A percentile compares a stretch with the other conserved stretches of the same genome.
These are phyloP conservation scores for Yamadazyma siamensis DNA, from an alignment of 1,139 yeast genomes.

Conservation along the genomic window DNA sequence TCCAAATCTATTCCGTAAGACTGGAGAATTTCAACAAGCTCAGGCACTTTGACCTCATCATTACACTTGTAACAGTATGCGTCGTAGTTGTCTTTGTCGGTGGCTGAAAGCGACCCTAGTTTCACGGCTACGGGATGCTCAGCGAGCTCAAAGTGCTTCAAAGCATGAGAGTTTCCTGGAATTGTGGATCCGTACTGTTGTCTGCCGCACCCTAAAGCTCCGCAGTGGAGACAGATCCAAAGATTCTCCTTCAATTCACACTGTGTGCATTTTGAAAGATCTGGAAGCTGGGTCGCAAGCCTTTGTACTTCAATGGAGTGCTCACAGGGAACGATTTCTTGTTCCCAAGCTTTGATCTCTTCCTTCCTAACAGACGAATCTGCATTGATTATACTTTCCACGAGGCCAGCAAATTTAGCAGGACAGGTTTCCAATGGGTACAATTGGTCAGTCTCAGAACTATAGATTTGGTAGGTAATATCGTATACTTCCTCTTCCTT, in stretches of 20 bases:
- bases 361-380: constrained; percentile 65
- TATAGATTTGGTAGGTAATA: constrained; percentile 43
- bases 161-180: constrained; percentile 88
- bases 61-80: constrained; percentile 85
- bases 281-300: constrained; percentile 19
- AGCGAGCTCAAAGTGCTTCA: constrained; percentile 56
- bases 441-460: constrained; percentile 26
- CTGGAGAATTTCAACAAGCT: constrained; percentile 45
- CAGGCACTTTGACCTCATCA: constrained; percentile 81
- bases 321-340: constrained; percentile 74
- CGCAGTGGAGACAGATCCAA: constrained; percentile 92
- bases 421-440: constrained; percentile 21
- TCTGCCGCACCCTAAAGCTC: constrained; percentile 87
- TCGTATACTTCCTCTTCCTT: constrained; percentile 68
- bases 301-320: constrained; percentile 62
- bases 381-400: constrained; percentile 54
- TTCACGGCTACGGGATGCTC: constrained; percentile 84
- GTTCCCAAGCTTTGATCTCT: constrained; percentile 89
- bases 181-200: constrained; percentile 85
- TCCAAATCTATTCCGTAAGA: constrained; percentile 71
- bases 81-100: constrained; percentile 53
- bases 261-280: constrained; percentile 48
- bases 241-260: constrained; percentile 69
- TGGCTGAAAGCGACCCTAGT: constrained; percentile 79
- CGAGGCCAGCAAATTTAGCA: constrained; percentile 22